Evolutionary conservation across 2,329 filamentous ascomycete genomes (phyloP), one percentile per base, ranked within the genome.

Genomic region (Ramularia endophylla): DNA sequence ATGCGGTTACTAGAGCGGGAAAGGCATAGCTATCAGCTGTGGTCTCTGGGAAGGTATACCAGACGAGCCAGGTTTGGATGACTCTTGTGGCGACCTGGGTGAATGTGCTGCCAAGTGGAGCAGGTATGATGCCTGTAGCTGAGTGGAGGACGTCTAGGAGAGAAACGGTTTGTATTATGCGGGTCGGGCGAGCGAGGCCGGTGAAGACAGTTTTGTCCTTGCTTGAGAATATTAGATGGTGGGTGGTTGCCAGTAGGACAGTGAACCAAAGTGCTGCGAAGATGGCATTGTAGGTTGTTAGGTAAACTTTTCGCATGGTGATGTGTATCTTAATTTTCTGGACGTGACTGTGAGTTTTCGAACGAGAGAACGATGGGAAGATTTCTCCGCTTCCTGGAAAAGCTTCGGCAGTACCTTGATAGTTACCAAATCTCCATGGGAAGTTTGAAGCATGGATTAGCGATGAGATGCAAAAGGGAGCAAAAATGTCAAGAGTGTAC

Each of bases 31-130:
- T 30, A 6, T 30, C 8, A 25, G 36, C 36, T 15, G 41, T 44
- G 3, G 36, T 40, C 13, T n/a, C 25, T 7, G 41, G 30, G 22
- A 36, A 44, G 8, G 29, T 33, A 19, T 19, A 16, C 41, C 41
- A 44, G 27, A 44, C 40, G 28, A 44, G 36, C 41, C 41, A 44
- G 31, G 40, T 36, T 18, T 44, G 41, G 8, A 44, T 40, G 6
- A 40, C 31, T 11, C 41, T 30, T 3, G 41, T 44, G 12, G 17
- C 41, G 37, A 40, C 29, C 34, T 44, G 41, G 12, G 41, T 44
- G 31, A 40, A 44, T 2, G 41, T 44, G 13, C 36, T 44, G 12
- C 36, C 31, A 3, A 44, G 31, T n/a, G 41, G 41, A 4, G 41
- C 36, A 2, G 41, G 36, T 15, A 44, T 36, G 12, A 44, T 15